Base-by-base conservation (phyloP, 1,139 yeast genomes). In the Debaryomyces sp. region DNA sequence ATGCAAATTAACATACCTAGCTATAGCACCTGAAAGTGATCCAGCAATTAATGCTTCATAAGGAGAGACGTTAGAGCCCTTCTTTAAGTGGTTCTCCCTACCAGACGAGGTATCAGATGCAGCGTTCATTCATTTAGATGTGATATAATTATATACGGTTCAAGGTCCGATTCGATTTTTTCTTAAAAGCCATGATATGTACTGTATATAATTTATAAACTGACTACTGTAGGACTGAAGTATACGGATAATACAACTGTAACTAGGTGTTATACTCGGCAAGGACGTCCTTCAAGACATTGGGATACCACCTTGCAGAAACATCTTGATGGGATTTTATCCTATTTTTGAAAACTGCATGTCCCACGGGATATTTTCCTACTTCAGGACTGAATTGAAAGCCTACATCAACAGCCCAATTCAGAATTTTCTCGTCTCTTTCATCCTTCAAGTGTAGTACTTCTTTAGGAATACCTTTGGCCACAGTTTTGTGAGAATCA, bases 241-340 rank as follows among this genome's bases (percentile, higher is more conserved):
- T 12, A 27, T 12, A 27, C 9, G 17, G 15, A 18, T 15, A 21
- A 33, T 24, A 32, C 8, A n/a, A 21, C 21, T 17, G n/a, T 17
- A 34, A 6, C 27, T 21, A 35, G 10, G 22, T n/a, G 18, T 43
- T 23, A 17, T 35, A 36, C 24, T 42, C 24, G 15, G 39, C 26
- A n/a, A 47, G 56, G 59, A 73, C 77, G 44, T 72, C 68, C 44
- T 63, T 57, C 53, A 67, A 69, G 2, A 80, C 63, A 6, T 77
- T 77, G 1, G 89, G 87, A 57, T 85, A 85, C 87, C 87, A 84
- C 48, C 67, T 71, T 26, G 71, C 73, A 6, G 87, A 86, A 37
- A 85, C 90, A 57, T 85, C 89, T 52, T 82, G 84, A 61, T 85
- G 90, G 9, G 85, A 77, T 56, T 84, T 83, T 50, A 84, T 75